Base-by-base conservation (phyloP, 371 early-diverging fungal species). In the Vittaforma corneae region DNA sequence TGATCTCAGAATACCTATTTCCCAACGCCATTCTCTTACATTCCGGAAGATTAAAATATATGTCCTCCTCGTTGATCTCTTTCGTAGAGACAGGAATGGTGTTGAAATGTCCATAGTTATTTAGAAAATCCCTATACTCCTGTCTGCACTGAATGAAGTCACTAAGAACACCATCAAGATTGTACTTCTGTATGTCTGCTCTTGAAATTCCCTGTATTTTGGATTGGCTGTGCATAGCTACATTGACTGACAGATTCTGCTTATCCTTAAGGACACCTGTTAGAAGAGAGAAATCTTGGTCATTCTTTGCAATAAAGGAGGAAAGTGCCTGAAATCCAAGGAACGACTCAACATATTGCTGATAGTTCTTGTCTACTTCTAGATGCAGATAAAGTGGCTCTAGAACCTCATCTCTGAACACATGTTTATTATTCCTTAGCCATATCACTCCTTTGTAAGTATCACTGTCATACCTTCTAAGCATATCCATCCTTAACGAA, bases 371-470 rank as follows among this genome's bases (percentile, higher is more conserved):
- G 29, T 71, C 54, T 20, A 80, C 57, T 20, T 64, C 66, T 40
- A 80, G 26, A 18, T 62, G 50, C 35, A 80, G 55, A 59, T 77
- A 68, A 14, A 72, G 48, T 0, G 80, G 80, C 45, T 78, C 76
- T 44, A 72, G 64, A 48, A 78, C 68, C 42, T 74, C 72, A 18
- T 68, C 70, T 40, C 65, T 38, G 65, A 78, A 78, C 18, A 37
- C 11, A 37, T 67, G 32, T 61, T 70, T 69, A 53, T 73, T 72
- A 24, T 66, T 51, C 58, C 74, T 67, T 29, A 78, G 54, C 65
- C 71, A 70, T 16, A 54, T 38, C 11, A 80, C 72, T 32, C 70
- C 77, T 22, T 64, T 73, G 45, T 77, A 75, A 18, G 80, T 78
- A 46, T 80, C 80, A 11, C 51, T 51, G 22, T 51, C 26, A 18